phyloP scores from a whole-genome alignment of 345 rosid species.

The Heritiera fomes region DNA sequence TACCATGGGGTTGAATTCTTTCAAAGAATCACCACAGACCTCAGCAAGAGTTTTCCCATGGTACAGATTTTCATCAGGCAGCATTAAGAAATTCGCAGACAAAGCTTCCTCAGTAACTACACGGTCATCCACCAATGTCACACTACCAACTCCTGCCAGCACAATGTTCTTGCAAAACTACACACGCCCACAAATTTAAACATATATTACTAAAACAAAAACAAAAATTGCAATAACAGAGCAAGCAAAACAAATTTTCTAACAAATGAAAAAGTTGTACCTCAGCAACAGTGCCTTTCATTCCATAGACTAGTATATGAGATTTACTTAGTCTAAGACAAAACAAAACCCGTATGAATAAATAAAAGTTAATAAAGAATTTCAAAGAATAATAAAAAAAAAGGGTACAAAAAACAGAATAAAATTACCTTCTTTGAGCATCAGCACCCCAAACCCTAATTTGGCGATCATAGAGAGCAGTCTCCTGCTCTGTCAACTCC shows the following conservation, averaged over 20 bases:
- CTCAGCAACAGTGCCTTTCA: slow-evolving; percentile 87
- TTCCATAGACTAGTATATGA: slow-evolving; percentile 75
- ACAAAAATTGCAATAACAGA: not conserved
- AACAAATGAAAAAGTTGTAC: slow-evolving; percentile 30
- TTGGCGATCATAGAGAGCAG: slow-evolving; percentile 90
- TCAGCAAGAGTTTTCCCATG: slow-evolving; percentile 76
- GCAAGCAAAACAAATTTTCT: not conserved
- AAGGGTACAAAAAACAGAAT: not conserved
- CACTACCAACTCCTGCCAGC: slow-evolving; percentile 86
- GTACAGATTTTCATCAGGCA: slow-evolving; percentile 53
- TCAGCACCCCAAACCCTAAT: slow-evolving; percentile 99
- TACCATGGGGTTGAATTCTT: slow-evolving; percentile 94
- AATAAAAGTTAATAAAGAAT: not conserved
- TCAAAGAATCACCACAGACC: slow-evolving; percentile 75
- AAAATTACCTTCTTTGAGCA: slow-evolving; percentile 81
- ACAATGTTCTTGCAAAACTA: slow-evolving; percentile 99
- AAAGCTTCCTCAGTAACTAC: slow-evolving; percentile 55
- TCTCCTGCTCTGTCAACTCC: slow-evolving; percentile 94
- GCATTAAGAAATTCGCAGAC: slow-evolving; percentile 77
- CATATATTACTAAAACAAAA: not conserved
- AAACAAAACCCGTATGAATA: not conserved
- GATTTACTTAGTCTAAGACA: slow-evolving; percentile 71
- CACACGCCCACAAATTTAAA: slow-evolving; percentile 15
- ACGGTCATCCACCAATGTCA: slow-evolving; percentile 83
- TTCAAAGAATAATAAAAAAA: not conserved